A percentile compares a stretch with the other conserved stretches of the same genome.
Conservation (phyloP, 148 eudicot genomes). For the Spergularia bocconei region DNA sequence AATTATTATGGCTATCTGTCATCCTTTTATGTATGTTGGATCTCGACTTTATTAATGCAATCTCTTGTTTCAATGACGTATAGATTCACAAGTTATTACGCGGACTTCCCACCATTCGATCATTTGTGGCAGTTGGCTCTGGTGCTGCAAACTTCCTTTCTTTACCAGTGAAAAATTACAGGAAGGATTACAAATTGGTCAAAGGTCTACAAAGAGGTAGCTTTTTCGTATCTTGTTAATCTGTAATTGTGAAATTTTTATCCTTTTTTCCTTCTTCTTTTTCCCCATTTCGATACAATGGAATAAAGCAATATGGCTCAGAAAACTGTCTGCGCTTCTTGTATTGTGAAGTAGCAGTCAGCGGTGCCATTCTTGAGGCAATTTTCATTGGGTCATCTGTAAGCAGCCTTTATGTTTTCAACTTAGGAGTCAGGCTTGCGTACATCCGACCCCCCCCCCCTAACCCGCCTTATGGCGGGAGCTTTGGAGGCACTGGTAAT, state of each 20-base stretch:
- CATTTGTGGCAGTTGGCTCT: slow-evolving; percentile 87
- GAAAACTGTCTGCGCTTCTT: too few relatives aligned
- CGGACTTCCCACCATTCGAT: slow-evolving; percentile 82
- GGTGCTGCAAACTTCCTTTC: slow-evolving; percentile 90
- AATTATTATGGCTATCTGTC: slow-evolving; percentile 9
- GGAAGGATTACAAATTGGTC: slow-evolving; percentile 72
- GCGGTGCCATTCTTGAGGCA: too few relatives aligned
- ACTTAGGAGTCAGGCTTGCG: too few relatives aligned
- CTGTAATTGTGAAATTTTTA: slow-evolving; percentile 1
- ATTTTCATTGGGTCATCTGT: too few relatives aligned
- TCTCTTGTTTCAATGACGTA: slow-evolving; percentile 7
- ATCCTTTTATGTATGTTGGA: slow-evolving; percentile 5
- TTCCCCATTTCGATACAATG: too few relatives aligned
- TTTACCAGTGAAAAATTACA: slow-evolving; percentile 75
- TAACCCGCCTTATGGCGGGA: too few relatives aligned
- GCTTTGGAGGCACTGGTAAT: too few relatives aligned
- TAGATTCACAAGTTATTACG: slow-evolving; percentile 76
- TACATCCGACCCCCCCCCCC: too few relatives aligned
- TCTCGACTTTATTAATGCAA: slow-evolving; percentile 10
- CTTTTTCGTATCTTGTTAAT: slow-evolving; percentile 13
- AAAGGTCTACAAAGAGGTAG: slow-evolving; percentile 98
- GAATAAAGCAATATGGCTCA: too few relatives aligned
- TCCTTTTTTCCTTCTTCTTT: too few relatives aligned
- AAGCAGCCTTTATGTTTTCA: too few relatives aligned
- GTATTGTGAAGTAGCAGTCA: too few relatives aligned